Evolutionary conservation across 1,284 basidiomycete genomes (phyloP).

Genomic region (Vanrija humicola): DNA sequence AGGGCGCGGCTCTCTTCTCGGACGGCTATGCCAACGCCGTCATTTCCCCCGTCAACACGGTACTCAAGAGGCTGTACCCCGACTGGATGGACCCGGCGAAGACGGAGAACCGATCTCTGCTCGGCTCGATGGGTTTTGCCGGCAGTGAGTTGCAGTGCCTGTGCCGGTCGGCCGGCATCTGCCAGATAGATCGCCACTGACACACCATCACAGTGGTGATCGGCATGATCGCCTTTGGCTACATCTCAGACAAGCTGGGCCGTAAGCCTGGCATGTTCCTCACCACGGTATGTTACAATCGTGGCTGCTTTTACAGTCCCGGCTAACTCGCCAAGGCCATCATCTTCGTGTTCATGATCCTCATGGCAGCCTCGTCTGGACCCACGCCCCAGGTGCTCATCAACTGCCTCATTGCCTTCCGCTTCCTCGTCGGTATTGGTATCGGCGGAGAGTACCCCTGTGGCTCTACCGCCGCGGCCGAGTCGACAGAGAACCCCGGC

Average conservation of each 20-base stretch:
- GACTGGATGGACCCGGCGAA: slow-evolving; percentile 54
- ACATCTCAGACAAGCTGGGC: slow-evolving; percentile 78
- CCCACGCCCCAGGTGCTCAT: slow-evolving; percentile 56
- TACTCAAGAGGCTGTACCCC: slow-evolving; percentile 63
- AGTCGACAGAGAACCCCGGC: slow-evolving; percentile 71
- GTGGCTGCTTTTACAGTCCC: neutral
- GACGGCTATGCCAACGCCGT: slow-evolving; percentile 76
- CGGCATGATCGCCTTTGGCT: slow-evolving; percentile 49
- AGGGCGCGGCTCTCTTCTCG: slow-evolving; percentile 76
- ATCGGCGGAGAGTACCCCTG: slow-evolving; percentile 84
- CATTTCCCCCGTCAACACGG: slow-evolving; percentile 58
- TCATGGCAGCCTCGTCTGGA: slow-evolving; percentile 57
- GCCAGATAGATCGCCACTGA: neutral
- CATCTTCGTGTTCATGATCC: slow-evolving; percentile 16
- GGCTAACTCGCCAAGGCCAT: slow-evolving; percentile 3
- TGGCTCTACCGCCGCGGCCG: slow-evolving; percentile 59
- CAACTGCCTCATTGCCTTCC: slow-evolving; percentile 72
- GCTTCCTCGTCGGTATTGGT: slow-evolving; percentile 73
- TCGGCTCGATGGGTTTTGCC: slow-evolving; percentile 65
- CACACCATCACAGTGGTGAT: slow-evolving; percentile 8
- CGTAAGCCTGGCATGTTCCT: slow-evolving; percentile 58
- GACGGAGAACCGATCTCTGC: slow-evolving; percentile 54
- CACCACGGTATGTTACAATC: slow-evolving; percentile 2
- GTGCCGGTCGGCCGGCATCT: neutral
- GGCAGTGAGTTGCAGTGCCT: slow-evolving; percentile 54